Evolutionary conservation across 129 eudicot genomes (phyloP).

Genomic region (Solidago caesia): DNA sequence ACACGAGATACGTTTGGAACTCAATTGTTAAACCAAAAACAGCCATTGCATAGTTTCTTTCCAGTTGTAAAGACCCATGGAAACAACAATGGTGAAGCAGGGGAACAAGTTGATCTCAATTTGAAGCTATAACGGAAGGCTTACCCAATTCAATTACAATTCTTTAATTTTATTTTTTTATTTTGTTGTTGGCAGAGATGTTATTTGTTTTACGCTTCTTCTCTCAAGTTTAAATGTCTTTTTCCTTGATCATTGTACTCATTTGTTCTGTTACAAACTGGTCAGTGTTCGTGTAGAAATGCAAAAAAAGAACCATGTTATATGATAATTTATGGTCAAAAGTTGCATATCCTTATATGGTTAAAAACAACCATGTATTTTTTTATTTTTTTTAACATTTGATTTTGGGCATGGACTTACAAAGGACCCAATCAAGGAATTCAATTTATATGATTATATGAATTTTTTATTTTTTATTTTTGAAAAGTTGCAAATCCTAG

Average conservation of each 20-base stretch:
- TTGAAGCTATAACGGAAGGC: constrained; percentile 47
- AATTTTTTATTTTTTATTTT: too few relatives aligned
- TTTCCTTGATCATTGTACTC: background rate
- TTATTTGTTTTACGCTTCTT: constrained; percentile 10
- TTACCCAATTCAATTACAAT: background rate
- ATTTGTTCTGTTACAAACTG: background rate
- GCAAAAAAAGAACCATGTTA: background rate
- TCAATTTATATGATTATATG: background rate
- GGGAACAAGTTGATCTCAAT: constrained; percentile 65
- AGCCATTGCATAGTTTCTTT: constrained; percentile 51
- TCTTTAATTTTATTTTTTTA: background rate
- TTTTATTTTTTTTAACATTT: too few relatives aligned
- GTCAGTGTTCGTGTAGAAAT: constrained; percentile 5
- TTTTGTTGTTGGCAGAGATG: background rate
- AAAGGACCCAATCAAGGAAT: too few relatives aligned
- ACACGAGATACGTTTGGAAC: constrained; percentile 25
- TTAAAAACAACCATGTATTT: background rate
- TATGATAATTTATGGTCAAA: background rate
- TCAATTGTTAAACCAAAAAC: constrained; percentile 36
- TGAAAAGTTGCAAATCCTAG: background rate
- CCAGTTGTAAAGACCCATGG: constrained; percentile 45
- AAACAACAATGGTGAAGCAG: constrained; percentile 37
- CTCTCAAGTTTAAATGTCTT: background rate
- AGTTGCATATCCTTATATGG: background rate
- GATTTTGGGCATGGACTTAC: too few relatives aligned